Conservation (phyloP, 169 alveolate species). For the Babesia bigemina region DNA sequence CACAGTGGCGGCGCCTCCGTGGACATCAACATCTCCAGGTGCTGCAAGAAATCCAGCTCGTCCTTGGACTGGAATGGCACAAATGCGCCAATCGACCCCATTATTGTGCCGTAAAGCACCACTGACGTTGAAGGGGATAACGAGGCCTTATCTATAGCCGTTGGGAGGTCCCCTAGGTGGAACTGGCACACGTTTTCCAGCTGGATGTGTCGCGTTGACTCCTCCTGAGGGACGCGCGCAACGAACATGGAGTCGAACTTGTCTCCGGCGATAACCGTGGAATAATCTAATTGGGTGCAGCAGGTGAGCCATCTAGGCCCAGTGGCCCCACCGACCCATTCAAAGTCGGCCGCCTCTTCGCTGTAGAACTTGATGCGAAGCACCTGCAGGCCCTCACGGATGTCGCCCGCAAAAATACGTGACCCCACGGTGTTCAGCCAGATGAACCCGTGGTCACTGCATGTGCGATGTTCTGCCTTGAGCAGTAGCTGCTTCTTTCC, state of each 20-base stretch:
- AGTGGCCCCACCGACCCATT: constrained; percentile 88
- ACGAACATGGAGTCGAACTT: constrained; percentile 71
- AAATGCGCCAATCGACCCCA: constrained; percentile 95
- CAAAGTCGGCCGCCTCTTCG: constrained; percentile 71
- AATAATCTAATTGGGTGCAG: constrained; percentile 93
- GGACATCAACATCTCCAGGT: constrained; percentile 96
- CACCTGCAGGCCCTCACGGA: constrained; percentile 91
- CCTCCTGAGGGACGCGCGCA: constrained; percentile 64
- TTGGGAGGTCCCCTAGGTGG: constrained; percentile 96
- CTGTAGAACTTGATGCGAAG: constrained; percentile 81
- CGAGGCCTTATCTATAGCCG: constrained; percentile 91
- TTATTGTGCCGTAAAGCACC: constrained; percentile 92
- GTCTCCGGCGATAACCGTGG: constrained; percentile 87
- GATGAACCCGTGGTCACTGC: constrained; percentile 69
- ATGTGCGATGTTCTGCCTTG: constrained; percentile 92
- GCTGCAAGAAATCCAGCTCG: constrained; percentile 95
- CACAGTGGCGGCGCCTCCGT: constrained; percentile 93
- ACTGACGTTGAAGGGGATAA: constrained; percentile 85
- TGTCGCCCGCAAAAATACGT: constrained; percentile 93
- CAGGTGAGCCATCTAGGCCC: constrained; percentile 95
- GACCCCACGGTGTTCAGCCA: constrained; percentile 84
- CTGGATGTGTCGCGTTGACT: constrained; percentile 68
- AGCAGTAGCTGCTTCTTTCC: constrained; percentile 95
- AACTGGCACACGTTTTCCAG: constrained; percentile 95
- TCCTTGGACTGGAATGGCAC: constrained; percentile 93